Evolutionary conservation across 345 rosid genomes (phyloP).

Genomic region (Eutrema yunnanense): DNA sequence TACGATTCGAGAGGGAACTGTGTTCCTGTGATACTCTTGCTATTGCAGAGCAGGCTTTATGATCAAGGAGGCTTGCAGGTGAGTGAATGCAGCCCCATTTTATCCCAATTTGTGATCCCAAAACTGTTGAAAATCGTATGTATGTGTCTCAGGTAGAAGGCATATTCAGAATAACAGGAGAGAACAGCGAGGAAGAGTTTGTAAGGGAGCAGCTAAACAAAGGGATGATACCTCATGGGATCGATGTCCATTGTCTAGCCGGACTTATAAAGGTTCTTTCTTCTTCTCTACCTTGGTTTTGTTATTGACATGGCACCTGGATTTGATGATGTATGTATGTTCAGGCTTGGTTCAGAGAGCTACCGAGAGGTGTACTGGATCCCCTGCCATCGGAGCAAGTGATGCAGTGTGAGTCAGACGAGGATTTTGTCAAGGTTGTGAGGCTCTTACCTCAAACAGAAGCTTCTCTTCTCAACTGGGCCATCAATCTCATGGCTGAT

Average conservation of each 20-base stretch:
- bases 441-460: constrained; percentile 81
- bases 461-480: constrained; percentile 87
- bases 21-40: constrained; percentile 81
- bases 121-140: not conserved
- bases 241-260: constrained; percentile 93
- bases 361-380: constrained; percentile 86
- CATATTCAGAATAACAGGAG: constrained; percentile 85
- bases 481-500: constrained; percentile 93
- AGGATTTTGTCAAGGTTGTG: constrained; percentile 74
- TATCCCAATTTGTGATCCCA: not conserved
- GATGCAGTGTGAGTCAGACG: constrained; percentile 81
- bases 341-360: constrained; percentile 99
- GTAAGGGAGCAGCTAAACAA: constrained; percentile 77
- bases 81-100: not conserved
- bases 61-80: constrained; percentile 85
- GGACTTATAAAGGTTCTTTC: constrained; percentile 60
- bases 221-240: constrained; percentile 71
- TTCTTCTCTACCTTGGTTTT: not conserved
- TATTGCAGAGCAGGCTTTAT: constrained; percentile 81
- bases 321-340: not conserved
- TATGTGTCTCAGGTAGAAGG: constrained; percentile 66
- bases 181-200: constrained; percentile 77
- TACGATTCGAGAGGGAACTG: constrained; percentile 89
- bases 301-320: not conserved
- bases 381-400: constrained; percentile 80